Base-by-base conservation (phyloP, 2,329 filamentous ascomycete genomes). In the Alternaria sp. region DNA sequence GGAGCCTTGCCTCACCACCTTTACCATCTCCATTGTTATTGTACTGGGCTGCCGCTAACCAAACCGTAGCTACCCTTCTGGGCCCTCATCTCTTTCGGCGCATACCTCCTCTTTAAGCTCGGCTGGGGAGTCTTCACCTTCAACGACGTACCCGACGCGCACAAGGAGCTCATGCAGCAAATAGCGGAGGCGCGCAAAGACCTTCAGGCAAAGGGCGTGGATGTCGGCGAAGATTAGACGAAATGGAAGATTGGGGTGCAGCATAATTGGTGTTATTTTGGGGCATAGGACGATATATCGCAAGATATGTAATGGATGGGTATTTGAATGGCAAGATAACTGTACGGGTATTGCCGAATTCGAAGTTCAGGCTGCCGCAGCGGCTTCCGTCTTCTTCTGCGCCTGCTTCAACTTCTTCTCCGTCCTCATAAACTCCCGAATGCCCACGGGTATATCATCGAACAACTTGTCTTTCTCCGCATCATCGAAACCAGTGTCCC, bases 401-500 rank as follows among this genome's bases (percentile, higher is more conserved):
- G 88, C 91, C 79, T 92, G 85, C 80, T 93, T 95, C 64, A 99
- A 80, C 79, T 85, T 90, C 86, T 98, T 98, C 83, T 99, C 96
- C 63, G 91, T 93, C 83, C 91, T 93, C 95, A 99, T 98, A 75
- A 99, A 99, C 79, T 97, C 95, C 65, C 93, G 85, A 68, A 99
- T 97, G 0, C 95, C 96, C 10, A 98, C 92, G 0, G 96, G 95
- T 56, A 99, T 89, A 69, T 88, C 88, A 53, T 88, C 87, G 73
- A 97, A 96, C 36, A 97, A 77, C 53, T 92, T 89, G 3, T 89
- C 89, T 58, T 88, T 84, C 72, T 80, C 73, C 73, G 56, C 50
- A 19, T 62, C 47, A 25, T 44, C 49, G 11, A 62, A 13, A 67
- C 77, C 30, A 54, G 57, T 40, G 57, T 62, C 62, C 91, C 91